Base-by-base conservation (phyloP, 129 eudicot species). In the Saposhnikovia divaricata region DNA sequence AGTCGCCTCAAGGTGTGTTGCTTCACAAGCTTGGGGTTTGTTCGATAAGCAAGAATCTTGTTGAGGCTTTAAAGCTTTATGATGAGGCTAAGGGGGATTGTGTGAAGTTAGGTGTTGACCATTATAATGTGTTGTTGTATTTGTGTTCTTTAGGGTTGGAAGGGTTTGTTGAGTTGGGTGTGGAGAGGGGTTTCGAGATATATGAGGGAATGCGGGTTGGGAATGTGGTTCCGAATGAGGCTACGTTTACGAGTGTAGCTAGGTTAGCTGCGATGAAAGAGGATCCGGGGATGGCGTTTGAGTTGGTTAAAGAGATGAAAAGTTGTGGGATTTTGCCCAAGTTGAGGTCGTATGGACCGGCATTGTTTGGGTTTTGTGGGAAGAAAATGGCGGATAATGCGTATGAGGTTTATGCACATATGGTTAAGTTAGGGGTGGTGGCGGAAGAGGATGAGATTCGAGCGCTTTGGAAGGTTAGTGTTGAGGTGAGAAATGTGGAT, bases 221-320 rank as follows among this genome's bases (percentile, higher is more conserved):
- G 63, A 83, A 81, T 21, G 88, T 92, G 42, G 82, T 55, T 27
- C 96, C 98, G 4, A 90, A 89, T 81, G 99, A 96, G 87, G 98
- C 99, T 7, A 92, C 98, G 11, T 96, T 96, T 61, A 96, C 99
- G 0, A 96, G 88, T 55, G 87, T 84, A 73, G 97, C 99, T 51
- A 88, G 99, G 79, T 87, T 96, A 79, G 99, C 99, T 9, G 94
- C 88, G 1, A 80, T 74, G 9, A 92, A 86, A 79, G 79, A 92
- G 78, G 98, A 96, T 80, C 98, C 95, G 0, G 91, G 88, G 83
- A 77, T 89, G 96, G 99, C 99, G 34, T 96, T 96, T 66, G 88
- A 83, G 73, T 87, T 96, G 71, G 91, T 96, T n/a, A 96, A 89
- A 82, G 61, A 80, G 82, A 92, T 92, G 98, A 92, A 84, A 75